phyloP scores from a whole-genome alignment of 2,329 filamentous ascomycete genomes.

The Pyrenochaeta sp. region DNA sequence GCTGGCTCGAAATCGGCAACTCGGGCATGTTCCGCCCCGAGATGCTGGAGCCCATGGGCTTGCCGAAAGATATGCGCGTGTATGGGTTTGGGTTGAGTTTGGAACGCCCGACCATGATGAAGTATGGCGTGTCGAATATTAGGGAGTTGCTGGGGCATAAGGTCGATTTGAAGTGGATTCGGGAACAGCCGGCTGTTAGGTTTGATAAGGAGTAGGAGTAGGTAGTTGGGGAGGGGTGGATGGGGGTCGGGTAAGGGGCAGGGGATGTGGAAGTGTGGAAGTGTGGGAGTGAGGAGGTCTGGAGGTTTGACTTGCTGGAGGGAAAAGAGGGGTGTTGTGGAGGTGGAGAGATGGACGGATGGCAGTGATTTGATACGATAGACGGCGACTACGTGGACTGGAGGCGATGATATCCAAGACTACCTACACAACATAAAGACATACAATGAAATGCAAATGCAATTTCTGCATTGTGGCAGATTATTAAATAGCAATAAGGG shows the following conservation, averaged over 20 bases:
- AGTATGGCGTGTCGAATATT: constrained; percentile 81
- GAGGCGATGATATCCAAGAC: too few species aligned
- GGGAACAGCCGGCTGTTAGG: constrained; percentile 88
- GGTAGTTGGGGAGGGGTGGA: too few species aligned
- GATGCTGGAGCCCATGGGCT: constrained; percentile 93
- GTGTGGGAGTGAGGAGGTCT: background rate
- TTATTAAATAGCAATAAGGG: too few species aligned
- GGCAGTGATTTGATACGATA: too few species aligned
- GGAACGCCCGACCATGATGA: constrained; percentile 98
- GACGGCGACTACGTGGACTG: too few species aligned
- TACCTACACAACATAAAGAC: too few species aligned
- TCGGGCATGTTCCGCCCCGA: constrained; percentile 98
- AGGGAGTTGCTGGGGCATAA: constrained; percentile 93
- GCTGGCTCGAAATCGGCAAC: constrained; percentile 94
- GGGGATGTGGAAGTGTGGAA: background rate
- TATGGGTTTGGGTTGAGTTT: constrained; percentile 93
- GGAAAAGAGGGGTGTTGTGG: too few species aligned
- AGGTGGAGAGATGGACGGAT: too few species aligned
- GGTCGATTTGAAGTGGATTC: constrained; percentile 91
- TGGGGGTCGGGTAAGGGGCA: background rate
- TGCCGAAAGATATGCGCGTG: constrained; percentile 89
- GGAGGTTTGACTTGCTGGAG: too few species aligned
- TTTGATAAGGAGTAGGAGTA: constrained; percentile 81
- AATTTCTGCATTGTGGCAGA: too few species aligned
- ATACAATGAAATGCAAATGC: too few species aligned